These are phyloP conservation scores for Trichoderma sp. DNA, from an alignment of 2,329 filamentous ascomycete genomes.

Conservation along the genomic window DNA sequence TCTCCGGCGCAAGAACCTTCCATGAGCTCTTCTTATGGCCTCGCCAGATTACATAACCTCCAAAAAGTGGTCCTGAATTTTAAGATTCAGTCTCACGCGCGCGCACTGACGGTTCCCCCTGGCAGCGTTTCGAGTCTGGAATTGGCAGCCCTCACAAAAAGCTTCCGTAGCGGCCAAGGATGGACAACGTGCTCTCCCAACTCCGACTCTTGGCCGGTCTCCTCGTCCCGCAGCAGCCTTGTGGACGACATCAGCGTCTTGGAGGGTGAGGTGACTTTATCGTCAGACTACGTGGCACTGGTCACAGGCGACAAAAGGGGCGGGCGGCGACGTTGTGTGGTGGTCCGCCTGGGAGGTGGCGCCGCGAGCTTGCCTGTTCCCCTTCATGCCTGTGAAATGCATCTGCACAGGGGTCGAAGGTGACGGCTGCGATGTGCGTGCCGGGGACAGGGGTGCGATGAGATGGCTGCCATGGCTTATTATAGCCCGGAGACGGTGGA, in stretches of 20 bases:
- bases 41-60: neutral
- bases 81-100: slow-evolving; percentile 13
- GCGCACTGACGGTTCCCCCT: neutral
- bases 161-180: neutral
- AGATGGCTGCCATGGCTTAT: slow-evolving; percentile 15
- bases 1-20: neutral
- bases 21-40: neutral
- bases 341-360: slow-evolving; percentile 16
- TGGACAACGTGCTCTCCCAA: neutral
- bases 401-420: slow-evolving; percentile 19
- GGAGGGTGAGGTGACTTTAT: slow-evolving; percentile 17
- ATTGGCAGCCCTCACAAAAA: neutral
- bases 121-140: neutral
- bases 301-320: slow-evolving; percentile 21
- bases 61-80: slow-evolving; percentile 12
- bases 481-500: slow-evolving; percentile 15
- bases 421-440: slow-evolving; percentile 21
- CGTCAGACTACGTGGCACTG: slow-evolving; percentile 22
- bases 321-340: slow-evolving; percentile 18
- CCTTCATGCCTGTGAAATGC: slow-evolving; percentile 17
- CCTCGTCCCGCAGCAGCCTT: neutral
- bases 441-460: slow-evolving; percentile 20
- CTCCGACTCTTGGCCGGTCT: neutral
- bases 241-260: neutral
- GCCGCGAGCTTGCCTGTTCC: slow-evolving; percentile 17